Conservation (phyloP, 352 stramenopile genomes). For the Phytophthora ramorum region DNA sequence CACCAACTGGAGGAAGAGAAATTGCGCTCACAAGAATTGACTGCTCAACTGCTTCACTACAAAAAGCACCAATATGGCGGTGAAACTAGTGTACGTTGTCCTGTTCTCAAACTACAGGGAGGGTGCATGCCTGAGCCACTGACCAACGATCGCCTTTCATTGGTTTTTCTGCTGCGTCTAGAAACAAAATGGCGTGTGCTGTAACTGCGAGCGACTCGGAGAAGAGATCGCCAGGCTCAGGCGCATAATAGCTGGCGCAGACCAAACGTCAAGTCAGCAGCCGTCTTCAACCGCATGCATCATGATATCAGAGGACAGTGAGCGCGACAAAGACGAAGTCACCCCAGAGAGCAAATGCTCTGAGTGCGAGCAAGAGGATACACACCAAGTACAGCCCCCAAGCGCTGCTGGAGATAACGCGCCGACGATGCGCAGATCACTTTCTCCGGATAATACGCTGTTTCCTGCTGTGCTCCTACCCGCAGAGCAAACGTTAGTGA, state of each 20-base stretch:
- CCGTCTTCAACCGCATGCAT: neutral
- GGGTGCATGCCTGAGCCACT: neutral
- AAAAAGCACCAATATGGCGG: conserved; percentile 24
- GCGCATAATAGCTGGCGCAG: conserved; percentile 8
- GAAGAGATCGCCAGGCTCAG: conserved; percentile 20
- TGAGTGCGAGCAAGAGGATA: conserved; percentile 13
- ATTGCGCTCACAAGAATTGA: conserved; percentile 38
- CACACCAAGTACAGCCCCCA: neutral
- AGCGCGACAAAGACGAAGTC: conserved; percentile 10
- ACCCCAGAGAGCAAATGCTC: conserved; percentile 20
- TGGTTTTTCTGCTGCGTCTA: neutral
- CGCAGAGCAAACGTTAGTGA: neutral
- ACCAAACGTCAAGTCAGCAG: neutral
- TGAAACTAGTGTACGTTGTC: conserved; percentile 14
- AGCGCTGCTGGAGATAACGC: neutral
- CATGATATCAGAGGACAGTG: neutral
- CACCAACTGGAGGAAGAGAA: conserved; percentile 54
- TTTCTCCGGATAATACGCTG: neutral
- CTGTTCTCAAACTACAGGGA: neutral
- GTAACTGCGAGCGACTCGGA: conserved; percentile 28
- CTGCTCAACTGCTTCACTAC: conserved; percentile 37
- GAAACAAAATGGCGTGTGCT: conserved; percentile 20
- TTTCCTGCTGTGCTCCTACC: neutral
- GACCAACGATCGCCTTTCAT: neutral
- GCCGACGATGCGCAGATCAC: neutral